Conservation (phyloP, 2,329 filamentous ascomycete genomes). For the Hymenoscyphus infarciens region DNA sequence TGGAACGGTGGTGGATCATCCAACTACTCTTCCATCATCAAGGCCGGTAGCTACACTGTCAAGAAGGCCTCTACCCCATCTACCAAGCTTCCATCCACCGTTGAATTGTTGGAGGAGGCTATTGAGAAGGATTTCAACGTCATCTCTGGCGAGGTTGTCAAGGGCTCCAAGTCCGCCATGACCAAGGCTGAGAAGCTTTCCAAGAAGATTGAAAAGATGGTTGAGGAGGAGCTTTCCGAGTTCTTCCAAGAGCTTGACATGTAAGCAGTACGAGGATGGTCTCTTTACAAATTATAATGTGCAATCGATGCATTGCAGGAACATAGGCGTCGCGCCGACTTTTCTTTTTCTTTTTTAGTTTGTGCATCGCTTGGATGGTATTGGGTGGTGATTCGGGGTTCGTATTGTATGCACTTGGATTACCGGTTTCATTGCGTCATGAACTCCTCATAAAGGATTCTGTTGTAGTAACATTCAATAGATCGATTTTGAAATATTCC, state of each 20-base stretch:
- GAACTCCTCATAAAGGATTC: constrained; percentile 16
- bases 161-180: constrained; percentile 50
- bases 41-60: constrained; percentile 66
- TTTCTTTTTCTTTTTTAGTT: constrained; percentile 23
- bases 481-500: constrained; percentile 12
- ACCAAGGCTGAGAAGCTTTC: constrained; percentile 59
- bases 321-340: constrained; percentile 13
- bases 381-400: constrained; percentile 28
- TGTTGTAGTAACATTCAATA: constrained; percentile 22
- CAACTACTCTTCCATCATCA: constrained; percentile 84
- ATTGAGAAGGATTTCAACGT: constrained; percentile 55
- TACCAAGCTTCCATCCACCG: constrained; percentile 46
- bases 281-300: constrained; percentile 21
- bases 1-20: constrained; percentile 96
- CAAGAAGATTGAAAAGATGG: constrained; percentile 59
- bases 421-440: constrained; percentile 31
- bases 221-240: constrained; percentile 59
- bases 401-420: constrained; percentile 32
- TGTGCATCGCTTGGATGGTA: constrained; percentile 31
- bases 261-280: constrained; percentile 13
- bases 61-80: constrained; percentile 44
- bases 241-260: constrained; percentile 50
- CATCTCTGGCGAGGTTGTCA: constrained; percentile 53
- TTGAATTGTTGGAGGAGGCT: constrained; percentile 59
- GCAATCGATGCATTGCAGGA: constrained; percentile 20